Percentiles rank a stretch among this genome's conserved stretches.
Conservation (phyloP, 129 eudicot genomes). For the Flaveria brownii region DNA sequence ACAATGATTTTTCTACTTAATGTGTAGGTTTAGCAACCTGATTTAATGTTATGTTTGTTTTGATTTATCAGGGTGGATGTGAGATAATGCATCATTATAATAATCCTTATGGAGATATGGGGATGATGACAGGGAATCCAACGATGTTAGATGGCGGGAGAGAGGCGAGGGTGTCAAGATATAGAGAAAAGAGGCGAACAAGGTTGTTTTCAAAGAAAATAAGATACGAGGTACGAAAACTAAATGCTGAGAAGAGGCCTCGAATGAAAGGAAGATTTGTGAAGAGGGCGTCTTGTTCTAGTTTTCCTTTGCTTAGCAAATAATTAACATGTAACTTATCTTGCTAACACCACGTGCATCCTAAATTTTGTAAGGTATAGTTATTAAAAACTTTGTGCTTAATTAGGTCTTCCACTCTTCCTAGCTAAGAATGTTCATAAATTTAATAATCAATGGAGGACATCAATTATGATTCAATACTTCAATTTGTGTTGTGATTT, state of each 20-base stretch:
- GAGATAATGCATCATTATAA: constrained; percentile 45
- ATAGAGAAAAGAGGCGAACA: constrained; percentile 81
- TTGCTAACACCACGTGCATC: constrained; percentile 22
- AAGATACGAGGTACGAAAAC: constrained; percentile 77
- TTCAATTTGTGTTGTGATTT: neutral
- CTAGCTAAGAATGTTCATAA: constrained; percentile 33
- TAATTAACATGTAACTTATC: constrained; percentile 30
- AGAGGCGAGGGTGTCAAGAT: constrained; percentile 82
- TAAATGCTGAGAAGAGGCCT: constrained; percentile 90
- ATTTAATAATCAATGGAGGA: constrained; percentile 25
- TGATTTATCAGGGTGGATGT: constrained; percentile 46
- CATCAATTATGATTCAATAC: neutral
- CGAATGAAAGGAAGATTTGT: constrained; percentile 92
- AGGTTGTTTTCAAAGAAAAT: constrained; percentile 88
- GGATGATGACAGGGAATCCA: constrained; percentile 45
- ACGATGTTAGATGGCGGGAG: constrained; percentile 60
- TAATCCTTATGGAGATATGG: constrained; percentile 46
- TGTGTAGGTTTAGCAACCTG: too few species aligned
- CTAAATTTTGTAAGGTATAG: constrained; percentile 21
- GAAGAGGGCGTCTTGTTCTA: constrained; percentile 43
- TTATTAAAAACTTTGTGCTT: constrained; percentile 20
- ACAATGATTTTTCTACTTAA: too few species aligned
- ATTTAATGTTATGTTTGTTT: neutral
- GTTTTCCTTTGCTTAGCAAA: constrained; percentile 48
- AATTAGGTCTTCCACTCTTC: constrained; percentile 20